Evolutionary conservation across 1,284 basidiomycete genomes (phyloP), one percentile per base, ranked within the genome.

Genomic region (Ceratobasidium sp.): DNA sequence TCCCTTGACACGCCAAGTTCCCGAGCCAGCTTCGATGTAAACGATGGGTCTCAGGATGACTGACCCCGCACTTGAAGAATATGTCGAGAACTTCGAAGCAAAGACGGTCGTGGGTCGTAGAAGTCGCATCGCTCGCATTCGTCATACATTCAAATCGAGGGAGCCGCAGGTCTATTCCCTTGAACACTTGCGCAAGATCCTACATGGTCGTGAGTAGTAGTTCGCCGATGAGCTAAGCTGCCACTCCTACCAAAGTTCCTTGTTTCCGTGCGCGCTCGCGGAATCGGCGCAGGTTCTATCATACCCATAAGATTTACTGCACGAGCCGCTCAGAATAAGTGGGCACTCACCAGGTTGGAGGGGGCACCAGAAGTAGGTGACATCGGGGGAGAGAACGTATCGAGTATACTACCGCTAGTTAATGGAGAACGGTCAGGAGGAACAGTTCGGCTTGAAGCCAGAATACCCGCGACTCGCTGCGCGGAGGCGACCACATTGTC

Each of bases 11-110:
- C 14, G 46, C n/a, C 27, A 77, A 64, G 16, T 69, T 74, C 23
- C 80, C 80, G 5, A 93, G 82, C 86, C 88, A 88, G 68, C 87
- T 83, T 48, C 84, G 84, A 81, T 92, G 91, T 2, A 89, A 82
- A 10, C 82, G 79, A 80, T 87, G 87, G 33, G 82, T 80, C 10
- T 83, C 83, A 8, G 88, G 85, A 71, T 89, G 85, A 74, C 91
- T 91, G 59, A 88, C 85, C 35, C 74, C 78, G 38, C 79, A 55
- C 23, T 73, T 71, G 57, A 80, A n/a, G 54, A 79, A 60, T 20
- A 79, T 62, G 20, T 79, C 78, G 4, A 81, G 74, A 23, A 80
- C 54, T 2, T 55, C 74, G 54, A 80, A 54, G 69, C 77, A 59
- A 52, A 79, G 59, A 23, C 77, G 65, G 46, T 76, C 66, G 77